Evolutionary conservation across 2,329 filamentous ascomycete genomes (phyloP).

Genomic region (Penicillium expansum): DNA sequence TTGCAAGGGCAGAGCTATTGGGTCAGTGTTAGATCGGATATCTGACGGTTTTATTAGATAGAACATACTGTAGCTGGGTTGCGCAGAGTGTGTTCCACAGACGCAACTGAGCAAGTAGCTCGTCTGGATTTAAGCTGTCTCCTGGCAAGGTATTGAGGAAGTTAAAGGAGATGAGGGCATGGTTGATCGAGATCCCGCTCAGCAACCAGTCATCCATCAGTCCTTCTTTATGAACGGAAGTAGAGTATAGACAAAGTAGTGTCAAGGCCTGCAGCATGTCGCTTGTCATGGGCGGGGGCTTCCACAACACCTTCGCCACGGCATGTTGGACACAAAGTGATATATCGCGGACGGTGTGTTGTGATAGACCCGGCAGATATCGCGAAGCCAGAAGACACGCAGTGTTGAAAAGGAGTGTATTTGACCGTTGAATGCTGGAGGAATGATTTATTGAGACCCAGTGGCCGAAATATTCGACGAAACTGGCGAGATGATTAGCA

Average conservation of each 20-base stretch:
- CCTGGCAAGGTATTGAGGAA: slow-evolving; percentile 18
- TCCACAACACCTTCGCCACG: slow-evolving; percentile 31
- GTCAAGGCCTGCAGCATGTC: slow-evolving; percentile 34
- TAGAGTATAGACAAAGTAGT: slow-evolving; percentile 34
- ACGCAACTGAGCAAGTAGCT: slow-evolving; percentile 32
- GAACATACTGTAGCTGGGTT: slow-evolving; percentile 34
- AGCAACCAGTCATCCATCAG: slow-evolving; percentile 38
- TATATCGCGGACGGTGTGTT: slow-evolving; percentile 28
- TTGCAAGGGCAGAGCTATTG: slow-evolving; percentile 31
- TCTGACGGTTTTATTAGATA: background rate
- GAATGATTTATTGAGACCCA: slow-evolving; percentile 33
- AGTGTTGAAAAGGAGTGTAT: slow-evolving; percentile 35
- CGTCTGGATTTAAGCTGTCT: slow-evolving; percentile 28
- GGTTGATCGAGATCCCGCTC: slow-evolving; percentile 38
- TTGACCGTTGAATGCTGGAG: slow-evolving; percentile 29
- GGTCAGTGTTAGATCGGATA: slow-evolving; percentile 5
- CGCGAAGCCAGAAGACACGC: slow-evolving; percentile 35
- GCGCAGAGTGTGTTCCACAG: slow-evolving; percentile 37
- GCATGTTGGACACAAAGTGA: slow-evolving; percentile 35
- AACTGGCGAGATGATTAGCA: slow-evolving; percentile 19
- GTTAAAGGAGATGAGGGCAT: slow-evolving; percentile 27
- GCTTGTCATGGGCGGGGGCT: slow-evolving; percentile 28
- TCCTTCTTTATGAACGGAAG: slow-evolving; percentile 33
- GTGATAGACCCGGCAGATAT: slow-evolving; percentile 33
- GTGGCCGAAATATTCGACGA: slow-evolving; percentile 34